phyloP scores from a whole-genome alignment of 2,329 filamentous ascomycete genomes.

The Cercospora canescens region DNA sequence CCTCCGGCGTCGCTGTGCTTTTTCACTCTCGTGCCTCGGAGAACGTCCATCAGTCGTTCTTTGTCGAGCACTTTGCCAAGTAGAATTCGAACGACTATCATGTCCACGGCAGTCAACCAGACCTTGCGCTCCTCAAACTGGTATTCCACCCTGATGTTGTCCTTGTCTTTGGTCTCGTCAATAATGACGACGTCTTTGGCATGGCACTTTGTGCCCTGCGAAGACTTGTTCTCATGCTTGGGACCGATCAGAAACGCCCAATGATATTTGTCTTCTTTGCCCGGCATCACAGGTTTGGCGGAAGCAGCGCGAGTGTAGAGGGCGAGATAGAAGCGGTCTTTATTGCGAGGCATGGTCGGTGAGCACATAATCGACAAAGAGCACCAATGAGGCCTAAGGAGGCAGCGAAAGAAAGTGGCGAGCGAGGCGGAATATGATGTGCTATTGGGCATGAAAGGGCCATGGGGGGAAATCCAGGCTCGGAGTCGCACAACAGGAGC shows the following conservation, averaged over 20 bases:
- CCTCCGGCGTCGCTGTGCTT: conserved; percentile 8
- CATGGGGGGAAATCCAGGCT: not conserved
- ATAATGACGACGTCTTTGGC: conserved; percentile 3
- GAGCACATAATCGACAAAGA: not conserved
- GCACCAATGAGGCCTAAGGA: not conserved
- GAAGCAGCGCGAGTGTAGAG: not conserved
- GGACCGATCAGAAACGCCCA: conserved; percentile 8
- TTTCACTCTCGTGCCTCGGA: conserved; percentile 6
- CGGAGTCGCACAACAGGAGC: not conserved
- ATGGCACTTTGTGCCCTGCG: conserved; percentile 8
- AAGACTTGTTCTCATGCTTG: conserved; percentile 8
- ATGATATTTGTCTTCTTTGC: conserved; percentile 9
- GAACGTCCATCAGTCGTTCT: conserved; percentile 1
- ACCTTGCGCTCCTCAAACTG: conserved; percentile 4
- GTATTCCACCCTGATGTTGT: not conserved
- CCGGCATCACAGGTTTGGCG: conserved; percentile 1
- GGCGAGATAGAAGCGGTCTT: conserved; percentile 7
- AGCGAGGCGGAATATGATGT: not conserved
- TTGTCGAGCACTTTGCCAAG: conserved; percentile 7
- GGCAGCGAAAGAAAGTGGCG: not conserved
- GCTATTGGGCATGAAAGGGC: not conserved
- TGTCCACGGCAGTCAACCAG: conserved; percentile 6
- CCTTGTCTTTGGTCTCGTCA: conserved; percentile 4
- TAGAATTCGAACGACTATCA: conserved; percentile 3
- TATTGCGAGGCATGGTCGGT: conserved; percentile 10